Conservation (phyloP, 306 rosid species). For the Ammopiptanthus mongolicus region DNA sequence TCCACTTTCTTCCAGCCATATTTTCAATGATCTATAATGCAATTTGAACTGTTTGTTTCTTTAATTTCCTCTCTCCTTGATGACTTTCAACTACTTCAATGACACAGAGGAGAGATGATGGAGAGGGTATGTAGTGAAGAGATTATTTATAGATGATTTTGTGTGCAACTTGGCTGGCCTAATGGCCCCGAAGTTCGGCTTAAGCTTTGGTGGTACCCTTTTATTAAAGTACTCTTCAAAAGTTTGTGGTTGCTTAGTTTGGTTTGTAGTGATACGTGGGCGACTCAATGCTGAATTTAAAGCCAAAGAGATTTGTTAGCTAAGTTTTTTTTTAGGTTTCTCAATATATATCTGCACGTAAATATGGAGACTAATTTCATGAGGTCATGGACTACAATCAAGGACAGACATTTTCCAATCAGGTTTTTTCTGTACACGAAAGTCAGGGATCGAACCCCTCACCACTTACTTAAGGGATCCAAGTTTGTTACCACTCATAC, state of each 20-base stretch:
- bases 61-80: constrained; percentile 17
- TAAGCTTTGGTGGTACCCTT: constrained; percentile 25
- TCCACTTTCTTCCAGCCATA: constrained; percentile 39
- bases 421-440: too few relatives aligned
- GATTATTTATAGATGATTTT: constrained; percentile 11
- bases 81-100: constrained; percentile 18
- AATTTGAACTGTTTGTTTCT: background rate
- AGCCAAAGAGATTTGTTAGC: constrained; percentile 1
- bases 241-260: constrained; percentile 16
- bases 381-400: too few relatives aligned
- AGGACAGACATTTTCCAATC: too few relatives aligned
- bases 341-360: too few relatives aligned
- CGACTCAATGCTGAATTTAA: background rate
- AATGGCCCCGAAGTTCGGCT: constrained; percentile 23
- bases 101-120: constrained; percentile 18
- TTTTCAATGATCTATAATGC: constrained; percentile 4
- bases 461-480: too few relatives aligned
- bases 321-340: too few relatives aligned
- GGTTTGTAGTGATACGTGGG: background rate
- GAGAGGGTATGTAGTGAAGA: background rate
- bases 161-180: background rate
- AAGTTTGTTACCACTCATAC: too few relatives aligned
- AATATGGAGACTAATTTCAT: too few relatives aligned
- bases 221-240: background rate
- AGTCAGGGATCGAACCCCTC: too few relatives aligned